Conservation (phyloP, 129 eudicot genomes). For the Helianthus tuberosus region DNA sequence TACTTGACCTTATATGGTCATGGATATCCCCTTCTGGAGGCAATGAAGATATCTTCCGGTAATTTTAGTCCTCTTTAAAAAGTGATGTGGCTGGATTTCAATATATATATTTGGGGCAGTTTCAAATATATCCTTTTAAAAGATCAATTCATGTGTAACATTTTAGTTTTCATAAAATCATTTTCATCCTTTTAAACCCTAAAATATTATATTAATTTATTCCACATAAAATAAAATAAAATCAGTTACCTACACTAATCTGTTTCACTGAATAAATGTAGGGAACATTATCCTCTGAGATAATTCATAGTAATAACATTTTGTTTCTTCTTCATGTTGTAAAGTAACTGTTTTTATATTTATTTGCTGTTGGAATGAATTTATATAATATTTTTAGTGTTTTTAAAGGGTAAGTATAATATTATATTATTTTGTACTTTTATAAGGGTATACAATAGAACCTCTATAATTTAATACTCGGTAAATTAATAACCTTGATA, state of each 20-base stretch:
- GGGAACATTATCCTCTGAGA: not conserved
- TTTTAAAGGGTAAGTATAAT: not conserved
- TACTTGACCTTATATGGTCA: constrained; percentile 89
- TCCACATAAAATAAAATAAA: not conserved
- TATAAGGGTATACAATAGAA: not conserved
- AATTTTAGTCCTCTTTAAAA: constrained; percentile 7
- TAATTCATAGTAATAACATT: not conserved
- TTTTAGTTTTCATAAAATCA: not conserved
- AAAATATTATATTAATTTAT: not conserved
- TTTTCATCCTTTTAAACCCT: not conserved
- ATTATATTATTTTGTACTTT: not conserved
- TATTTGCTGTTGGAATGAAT: not conserved
- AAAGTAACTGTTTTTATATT: not conserved
- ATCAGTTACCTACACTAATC: not conserved
- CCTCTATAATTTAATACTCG: too few species aligned
- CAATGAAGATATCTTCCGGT: constrained; percentile 73
- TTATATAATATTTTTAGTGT: constrained; percentile 1
- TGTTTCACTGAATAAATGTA: not conserved
- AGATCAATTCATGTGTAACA: not conserved
- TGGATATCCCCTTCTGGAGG: constrained; percentile 93
- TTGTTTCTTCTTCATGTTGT: not conserved
- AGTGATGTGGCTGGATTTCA: constrained; percentile 13
- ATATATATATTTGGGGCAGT: not conserved
- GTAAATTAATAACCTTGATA: too few species aligned
- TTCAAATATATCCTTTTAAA: not conserved